Evolutionary conservation across 331 rosid species (phyloP).

Genomic region (Dryas integrifolia): DNA sequence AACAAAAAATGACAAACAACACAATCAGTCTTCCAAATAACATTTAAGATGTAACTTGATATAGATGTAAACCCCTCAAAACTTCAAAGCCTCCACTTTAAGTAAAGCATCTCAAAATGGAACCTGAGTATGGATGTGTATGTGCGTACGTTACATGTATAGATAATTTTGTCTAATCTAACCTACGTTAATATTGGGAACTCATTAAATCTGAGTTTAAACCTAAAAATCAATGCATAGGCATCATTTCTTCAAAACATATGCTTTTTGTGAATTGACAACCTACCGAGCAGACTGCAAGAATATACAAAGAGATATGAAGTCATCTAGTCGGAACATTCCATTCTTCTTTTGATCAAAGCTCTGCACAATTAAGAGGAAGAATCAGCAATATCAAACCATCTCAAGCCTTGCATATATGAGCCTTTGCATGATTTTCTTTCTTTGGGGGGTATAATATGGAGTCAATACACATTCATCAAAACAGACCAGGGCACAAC

Average conservation of each 20-base stretch:
- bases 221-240: background rate
- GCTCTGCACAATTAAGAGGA: slow-evolving; percentile 52
- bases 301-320: slow-evolving; percentile 81
- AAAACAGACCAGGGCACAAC: background rate
- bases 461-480: background rate
- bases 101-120: background rate
- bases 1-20: slow-evolving; percentile 12
- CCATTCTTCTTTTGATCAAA: slow-evolving; percentile 83
- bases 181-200: background rate
- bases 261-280: slow-evolving; percentile 6
- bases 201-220: background rate
- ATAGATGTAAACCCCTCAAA: background rate
- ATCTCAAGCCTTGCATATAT: background rate
- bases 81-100: background rate
- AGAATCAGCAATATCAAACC: slow-evolving; percentile 11
- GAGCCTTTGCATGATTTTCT: background rate
- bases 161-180: background rate
- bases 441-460: background rate
- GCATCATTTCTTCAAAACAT: background rate
- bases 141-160: background rate
- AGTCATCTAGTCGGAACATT: slow-evolving; percentile 65
- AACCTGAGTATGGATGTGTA: background rate
- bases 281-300: slow-evolving; percentile 80
- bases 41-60: background rate
- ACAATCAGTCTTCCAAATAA: slow-evolving; percentile 18